These are phyloP conservation scores for Chloroidium sp. DNA, from an alignment of 163 green algal species.

Conservation along the genomic window DNA sequence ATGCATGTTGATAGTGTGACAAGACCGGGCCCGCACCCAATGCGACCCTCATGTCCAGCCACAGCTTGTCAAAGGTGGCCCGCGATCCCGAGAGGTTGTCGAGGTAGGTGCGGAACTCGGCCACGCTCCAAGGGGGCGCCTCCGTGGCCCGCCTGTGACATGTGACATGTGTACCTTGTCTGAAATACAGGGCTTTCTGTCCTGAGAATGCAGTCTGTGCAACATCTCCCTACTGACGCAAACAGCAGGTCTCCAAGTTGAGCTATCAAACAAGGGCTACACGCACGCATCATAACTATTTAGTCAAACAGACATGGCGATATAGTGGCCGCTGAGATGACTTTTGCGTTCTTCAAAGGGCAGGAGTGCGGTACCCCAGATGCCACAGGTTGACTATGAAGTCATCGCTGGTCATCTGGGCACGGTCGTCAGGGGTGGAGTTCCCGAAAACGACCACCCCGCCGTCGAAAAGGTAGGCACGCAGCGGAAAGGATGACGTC, in stretches of 20 bases:
- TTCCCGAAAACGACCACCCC: conserved; percentile 42
- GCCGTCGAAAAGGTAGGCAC: conserved; percentile 43
- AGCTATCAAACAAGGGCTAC: no score
- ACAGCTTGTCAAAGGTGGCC: conserved; percentile 31
- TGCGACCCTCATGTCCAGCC: conserved; percentile 23
- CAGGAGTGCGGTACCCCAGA: conserved; percentile 19
- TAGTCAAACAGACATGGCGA: no score
- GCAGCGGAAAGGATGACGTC: conserved; percentile 19
- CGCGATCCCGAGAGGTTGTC: conserved; percentile 13
- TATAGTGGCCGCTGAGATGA: no score
- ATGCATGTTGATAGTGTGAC: no score
- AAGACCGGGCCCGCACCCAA: conserved; percentile 10
- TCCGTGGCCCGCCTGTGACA: conserved; percentile 4
- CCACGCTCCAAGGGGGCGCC: conserved; percentile 38
- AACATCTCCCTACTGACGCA: no score
- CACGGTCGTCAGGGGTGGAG: neutral
- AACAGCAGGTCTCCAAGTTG: no score
- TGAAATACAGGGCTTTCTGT: no score
- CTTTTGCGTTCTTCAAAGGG: no score
- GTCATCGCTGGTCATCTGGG: conserved; percentile 10
- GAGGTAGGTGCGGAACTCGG: conserved; percentile 35
- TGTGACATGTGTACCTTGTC: no score
- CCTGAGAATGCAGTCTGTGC: no score
- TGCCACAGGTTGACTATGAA: conserved; percentile 51
- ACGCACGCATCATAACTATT: no score